Evolutionary conservation across 1,139 yeast genomes (phyloP), one percentile per base, ranked within the genome.

Genomic region (Pichiaceae sp.): DNA sequence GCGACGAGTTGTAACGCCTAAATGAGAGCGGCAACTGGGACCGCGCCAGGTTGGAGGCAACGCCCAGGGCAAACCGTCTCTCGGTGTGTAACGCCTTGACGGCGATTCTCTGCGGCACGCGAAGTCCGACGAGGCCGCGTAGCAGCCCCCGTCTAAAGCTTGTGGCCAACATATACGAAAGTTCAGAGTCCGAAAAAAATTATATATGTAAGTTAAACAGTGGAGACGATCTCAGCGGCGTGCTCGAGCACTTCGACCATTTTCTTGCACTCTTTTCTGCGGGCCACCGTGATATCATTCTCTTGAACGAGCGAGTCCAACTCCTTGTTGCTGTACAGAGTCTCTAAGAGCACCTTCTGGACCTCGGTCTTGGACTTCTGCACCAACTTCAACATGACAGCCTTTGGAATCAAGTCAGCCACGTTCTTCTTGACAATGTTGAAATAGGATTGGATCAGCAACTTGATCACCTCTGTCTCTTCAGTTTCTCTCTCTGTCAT

Each of bases 401-500:
- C 95, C 64, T 91, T 91, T 46, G 98, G 98, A 46, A 91, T 81
- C 57, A 89, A 66, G 60, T 91, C 98, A 14, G 93, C 81, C 48
- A 91, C 84, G 1, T 97, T 86, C 58, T 95, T 77, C 66, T 89
- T 87, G 39, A 91, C 97, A 58, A 91, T 91, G 54, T 76, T 77
- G 65, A 79, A 91, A 63, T 91, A 91, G 23, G 96, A 86, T 37
- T 81, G 76, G 50, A 91, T 91, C 55, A 91, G 72, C 48, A 91
- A 71, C 66, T 91, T 91, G 57, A 91, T 91, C 30, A 91, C 97
- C 56, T 91, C 98, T 0, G 97, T 91, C 62, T 91, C 98, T 77
- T 85, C 82, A 26, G 89, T 77, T 64, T 91, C 98, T 51, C 96
- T 79, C 58, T 91, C 98, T 18, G 95, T 76, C 85, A 91, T 80